Base-by-base conservation (phyloP, 2,329 filamentous ascomycete genomes). In the Aureobasidium sp. region DNA sequence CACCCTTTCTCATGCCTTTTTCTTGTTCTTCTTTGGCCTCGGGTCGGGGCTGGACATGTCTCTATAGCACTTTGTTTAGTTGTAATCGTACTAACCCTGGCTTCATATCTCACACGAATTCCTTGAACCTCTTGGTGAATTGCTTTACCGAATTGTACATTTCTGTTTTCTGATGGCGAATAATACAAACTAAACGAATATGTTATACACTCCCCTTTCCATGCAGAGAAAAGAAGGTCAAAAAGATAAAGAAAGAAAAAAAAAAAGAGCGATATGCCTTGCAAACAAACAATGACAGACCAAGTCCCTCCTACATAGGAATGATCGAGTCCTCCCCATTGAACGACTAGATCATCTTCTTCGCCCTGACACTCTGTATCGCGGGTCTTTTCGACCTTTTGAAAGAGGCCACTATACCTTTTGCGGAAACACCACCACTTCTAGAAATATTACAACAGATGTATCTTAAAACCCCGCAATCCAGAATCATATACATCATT, bases 401-500 rank as follows among this genome's bases (percentile, higher is more conserved):
- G 14, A 6, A 15, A n/a, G 29, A 22, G n/a, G 15, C 29, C 20
- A 22, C 14, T 25, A 22, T 44, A 51, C 17, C 27, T 20, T 51
- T 52, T 37, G 12, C 7, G 11, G 9, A 34, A 14, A 22, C 20
- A 37, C 34, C 49, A 17, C 31, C 31, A 51, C 47, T 11, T 25
- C 34, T 27, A 15, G 31, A 27, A 48, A 36, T 39, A 55, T 55
- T 55, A 55, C 52, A 55, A 55, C 31, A 36, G 52, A 55, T 55
- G 52, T 55, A 55, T 31, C 3, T 31, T 11, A 2, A 55, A 55
- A 15, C 52, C 47, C 49, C 37, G 37, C 51, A 29, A 57, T 45
- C 27, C 39, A 57, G 53, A 44, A 57, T 57, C 53, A 45, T 57
- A 27, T 57, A 57, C 53, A 57, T 45, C 53, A 36, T 42, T 41